Base-by-base conservation (phyloP, 202 grass and related monocot genomes). In the Cymbopogon flexuosus region DNA sequence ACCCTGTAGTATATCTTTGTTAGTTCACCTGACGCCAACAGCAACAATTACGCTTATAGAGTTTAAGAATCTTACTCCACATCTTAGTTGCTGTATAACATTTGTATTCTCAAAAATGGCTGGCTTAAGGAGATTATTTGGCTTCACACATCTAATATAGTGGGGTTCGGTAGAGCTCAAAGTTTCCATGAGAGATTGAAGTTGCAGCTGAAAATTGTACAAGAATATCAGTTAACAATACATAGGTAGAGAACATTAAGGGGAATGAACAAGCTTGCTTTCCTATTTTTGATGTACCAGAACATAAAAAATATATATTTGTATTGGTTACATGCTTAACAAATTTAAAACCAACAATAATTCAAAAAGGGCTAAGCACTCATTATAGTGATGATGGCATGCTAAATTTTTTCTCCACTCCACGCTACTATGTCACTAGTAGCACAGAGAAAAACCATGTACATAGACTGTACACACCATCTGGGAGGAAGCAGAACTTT, bases 111-210 rank as follows among this genome's bases (percentile, higher is more conserved):
- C 96, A 88, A 99, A 99, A 86, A 99, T 88, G 45, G 96, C 77
- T 84, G 96, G 96, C 84, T 90, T 99, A 22, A 99, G 92, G 37
- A 96, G 69, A 90, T 96, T 99, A 70, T 99, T 99, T 81, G 96
- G 96, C 85, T 99, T 99, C 78, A 99, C 92, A 76, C 96, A 99
- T 91, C 96, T 91, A 77, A 99, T 99, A 79, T 99, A 99, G 81
- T 99, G 89, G 51, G 96, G 96, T 82, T 99, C 90, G 6, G 92
- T 99, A 54, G 92, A 88, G 66, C 90, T 99, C 86, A 99, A 84
- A 51, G 85, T 99, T 79, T 99, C 96, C 96, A 99, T 99, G 67
- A 99, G 88, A 68, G 96, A 88, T 93, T 93, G 90, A 81, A 99
- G 96, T 91, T 99, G 96, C 78, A 99, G 85, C 96, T 99, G 85